Base-by-base conservation (phyloP, 352 stramenopile genomes). In the Phytopythium delawarense region DNA sequence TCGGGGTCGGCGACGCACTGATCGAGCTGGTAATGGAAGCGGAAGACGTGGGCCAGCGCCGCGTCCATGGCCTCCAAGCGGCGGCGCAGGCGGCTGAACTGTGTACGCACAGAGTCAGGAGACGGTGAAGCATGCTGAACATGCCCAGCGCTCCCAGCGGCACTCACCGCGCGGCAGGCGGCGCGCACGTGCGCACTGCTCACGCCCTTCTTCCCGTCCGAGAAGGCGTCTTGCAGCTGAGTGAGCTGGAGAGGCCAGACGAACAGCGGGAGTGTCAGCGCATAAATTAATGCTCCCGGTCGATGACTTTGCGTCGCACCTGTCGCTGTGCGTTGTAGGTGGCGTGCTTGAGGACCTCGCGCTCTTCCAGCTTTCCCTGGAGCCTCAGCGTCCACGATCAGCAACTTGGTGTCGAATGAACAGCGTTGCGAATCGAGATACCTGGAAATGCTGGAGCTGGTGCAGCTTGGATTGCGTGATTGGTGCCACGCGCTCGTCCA, bases 21-120 rank as follows among this genome's bases (percentile, higher is more conserved):
- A 42, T 84, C 70, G 3, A 87, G 59, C 1, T 75, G 75, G 53
- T 67, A 48, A 25, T 84, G 70, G 52, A 87, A 84, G 46, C 75
- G 65, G 51, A 87, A 82, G 13, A 87, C 75, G 35, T 80, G 68
- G 59, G 84, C 77, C 25, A 84, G 52, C 15, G 67, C 71, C 20
- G 65, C 60, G 7, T 68, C 78, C 61, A 77, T 71, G n/a, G 64
- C 64, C 6, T 44, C 59, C 5, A 82, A 59, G n/a, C 61, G 75
- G 25, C 65, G 71, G 46, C 69, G 71, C 11, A 79, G 59, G 8
- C 35, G 46, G 13, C 73, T 40, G 54, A 80, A 75, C 77, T 87
- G 25, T 23, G 52, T 7, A 39, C 28, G 48, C 34, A 35, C 20
- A 16, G 18, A 16, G 48, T 35, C 4, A 54, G 42, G 16, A 12